A percentile compares a stretch with the other conserved stretches of the same genome.
Evolutionary conservation across 2,329 filamentous ascomycete species (phyloP).

Genomic region (Beauveria pseudobassiana): DNA sequence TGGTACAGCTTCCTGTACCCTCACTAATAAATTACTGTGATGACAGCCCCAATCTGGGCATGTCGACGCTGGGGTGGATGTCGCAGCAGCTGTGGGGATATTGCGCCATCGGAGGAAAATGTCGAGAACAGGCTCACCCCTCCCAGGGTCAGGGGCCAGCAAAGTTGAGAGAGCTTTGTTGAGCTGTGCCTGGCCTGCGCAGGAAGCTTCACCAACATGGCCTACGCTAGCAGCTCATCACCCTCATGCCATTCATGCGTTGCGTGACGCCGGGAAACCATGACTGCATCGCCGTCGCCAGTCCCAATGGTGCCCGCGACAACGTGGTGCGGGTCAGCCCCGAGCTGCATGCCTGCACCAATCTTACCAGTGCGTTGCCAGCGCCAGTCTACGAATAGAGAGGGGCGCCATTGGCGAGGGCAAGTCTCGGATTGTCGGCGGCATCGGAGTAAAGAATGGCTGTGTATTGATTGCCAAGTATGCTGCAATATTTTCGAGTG

Average conservation of each 20-base stretch:
- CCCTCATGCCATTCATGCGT: not conserved
- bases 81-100: conserved; percentile 4
- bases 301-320: conserved; percentile 8
- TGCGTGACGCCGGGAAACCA: conserved; percentile 2
- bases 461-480: not conserved
- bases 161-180: not conserved
- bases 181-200: not conserved
- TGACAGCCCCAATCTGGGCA: not conserved
- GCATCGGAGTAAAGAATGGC: not conserved
- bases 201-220: too few relatives aligned
- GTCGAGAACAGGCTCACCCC: not conserved
- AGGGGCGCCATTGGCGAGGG: not conserved
- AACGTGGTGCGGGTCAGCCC: conserved; percentile 8
- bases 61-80: not conserved
- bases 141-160: not conserved
- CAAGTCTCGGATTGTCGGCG: conserved; percentile 2
- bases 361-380: too few relatives aligned
- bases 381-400: too few relatives aligned
- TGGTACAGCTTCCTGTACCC: not conserved
- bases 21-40: not conserved
- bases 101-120: conserved; percentile 9
- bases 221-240: too few relatives aligned
- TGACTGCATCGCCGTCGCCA: not conserved
- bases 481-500: not conserved
- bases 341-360: not conserved